A percentile compares a stretch with the other conserved stretches of the same genome.
Evolutionary conservation across 2,329 filamentous ascomycete species (phyloP).

Genomic region (Colletotrichum shisoi): DNA sequence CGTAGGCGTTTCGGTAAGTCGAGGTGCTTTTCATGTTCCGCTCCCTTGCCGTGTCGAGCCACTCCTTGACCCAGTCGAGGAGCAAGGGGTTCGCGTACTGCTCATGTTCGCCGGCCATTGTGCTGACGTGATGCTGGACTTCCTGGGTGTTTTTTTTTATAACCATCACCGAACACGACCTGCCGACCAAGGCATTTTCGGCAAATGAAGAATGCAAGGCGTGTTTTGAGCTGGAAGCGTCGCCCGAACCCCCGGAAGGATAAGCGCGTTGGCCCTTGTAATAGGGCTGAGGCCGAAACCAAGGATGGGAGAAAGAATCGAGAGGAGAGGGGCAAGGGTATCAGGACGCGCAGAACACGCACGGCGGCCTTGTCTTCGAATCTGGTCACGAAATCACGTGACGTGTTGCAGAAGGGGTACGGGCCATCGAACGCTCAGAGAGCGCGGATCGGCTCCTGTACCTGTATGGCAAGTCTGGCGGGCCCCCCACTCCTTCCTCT

Average conservation of each 20-base stretch:
- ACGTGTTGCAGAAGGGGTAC: neutral
- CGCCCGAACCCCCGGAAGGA: neutral
- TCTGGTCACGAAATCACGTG: constrained; percentile 36
- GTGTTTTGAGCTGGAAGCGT: neutral
- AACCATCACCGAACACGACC: constrained; percentile 8
- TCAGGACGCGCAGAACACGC: constrained; percentile 20
- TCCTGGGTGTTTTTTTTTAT: constrained; percentile 36
- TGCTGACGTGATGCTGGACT: constrained; percentile 36
- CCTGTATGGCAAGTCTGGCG: constrained; percentile 9
- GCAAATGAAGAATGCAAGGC: neutral
- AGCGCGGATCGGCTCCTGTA: constrained; percentile 9
- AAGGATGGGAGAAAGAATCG: neutral
- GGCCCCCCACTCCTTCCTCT: constrained; percentile 31
- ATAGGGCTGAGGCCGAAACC: neutral
- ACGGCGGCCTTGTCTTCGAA: neutral
- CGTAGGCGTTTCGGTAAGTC: constrained; percentile 79
- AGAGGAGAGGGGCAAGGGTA: neutral
- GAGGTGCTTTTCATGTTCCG: constrained; percentile 73
- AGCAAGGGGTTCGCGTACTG: constrained; percentile 74
- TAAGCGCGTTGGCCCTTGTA: neutral
- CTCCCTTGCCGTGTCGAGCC: constrained; percentile 73
- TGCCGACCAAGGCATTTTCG: constrained; percentile 8
- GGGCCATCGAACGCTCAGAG: neutral
- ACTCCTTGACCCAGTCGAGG: constrained; percentile 78
- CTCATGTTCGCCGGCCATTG: constrained; percentile 48